Evolutionary conservation across 305 asterid genomes (phyloP), one percentile per base, ranked within the genome.

Genomic region (Fraxinus angustifolia): DNA sequence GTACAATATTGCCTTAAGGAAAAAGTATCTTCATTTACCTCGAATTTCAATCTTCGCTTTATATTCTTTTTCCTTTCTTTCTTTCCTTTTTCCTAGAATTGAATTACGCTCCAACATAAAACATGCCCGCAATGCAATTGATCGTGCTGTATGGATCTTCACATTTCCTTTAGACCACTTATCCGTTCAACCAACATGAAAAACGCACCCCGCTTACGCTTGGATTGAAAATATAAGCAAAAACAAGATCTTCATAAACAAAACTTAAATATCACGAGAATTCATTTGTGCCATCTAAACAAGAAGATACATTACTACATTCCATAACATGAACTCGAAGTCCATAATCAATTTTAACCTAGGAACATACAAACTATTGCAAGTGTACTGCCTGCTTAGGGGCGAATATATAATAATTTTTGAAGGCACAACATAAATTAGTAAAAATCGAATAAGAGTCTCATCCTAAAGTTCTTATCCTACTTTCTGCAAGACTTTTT

Each of bases 401-500:
- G 72, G 28, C 30, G 34, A 62, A 2, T 65, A 65, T 26, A 26
- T 65, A 3, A 65, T 26, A 21, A 65, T 19, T 23, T 21, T 8
- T 3, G 72, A 65, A 77, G 76, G 67, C 65, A 31, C 80, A 76
- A 12, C 40, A 62, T 73, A 26, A 48, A 81, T 17, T 53, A n/a
- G 65, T 53, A 6, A 53, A 53, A n/a, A 53, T 5, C 65, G 26
- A 53, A n/a, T n/a, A n/a, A 53, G 65, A 6, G 10, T 53, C 65
- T n/a, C 65, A 6, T 53, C 23, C 77, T 68, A 40, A 14, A 21
- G 6, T 56, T 14, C 67, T 58, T 31, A 23, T 19, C 74, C 53
- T 80, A 76, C 77, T 71, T 56, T 56, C 40, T 12, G 53, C 78
- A 34, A 76, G 68, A 83, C n/a, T 21, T 50, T 79, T 60, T 56